These are phyloP conservation scores for Cutaneotrichosporon sp. DNA, from an alignment of 1,284 basidiomycete species.

Conservation along the genomic window DNA sequence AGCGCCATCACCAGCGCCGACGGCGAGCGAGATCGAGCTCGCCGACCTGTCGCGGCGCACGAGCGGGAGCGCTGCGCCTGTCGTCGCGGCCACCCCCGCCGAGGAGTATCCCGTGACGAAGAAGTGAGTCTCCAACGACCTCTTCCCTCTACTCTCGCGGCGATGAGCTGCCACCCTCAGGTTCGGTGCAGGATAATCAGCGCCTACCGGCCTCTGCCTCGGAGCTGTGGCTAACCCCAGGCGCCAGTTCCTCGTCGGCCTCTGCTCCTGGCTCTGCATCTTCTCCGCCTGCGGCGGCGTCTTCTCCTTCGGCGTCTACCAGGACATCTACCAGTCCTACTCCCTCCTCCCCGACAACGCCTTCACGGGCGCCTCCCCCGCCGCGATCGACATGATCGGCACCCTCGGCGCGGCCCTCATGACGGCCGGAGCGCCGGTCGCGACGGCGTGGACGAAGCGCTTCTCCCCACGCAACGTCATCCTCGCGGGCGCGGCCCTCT, in stretches of 20 bases:
- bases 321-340: slow-evolving; percentile 37
- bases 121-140: no score
- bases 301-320: slow-evolving; percentile 42
- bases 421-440: slow-evolving; percentile 32
- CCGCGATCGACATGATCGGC: slow-evolving; percentile 38
- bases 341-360: slow-evolving; percentile 25
- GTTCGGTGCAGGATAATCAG: no score
- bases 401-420: slow-evolving; percentile 36
- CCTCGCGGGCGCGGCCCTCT: slow-evolving; percentile 28
- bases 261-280: slow-evolving; percentile 24
- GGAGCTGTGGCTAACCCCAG: slow-evolving; percentile 20
- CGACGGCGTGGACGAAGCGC: slow-evolving; percentile 30
- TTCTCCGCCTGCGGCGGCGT: slow-evolving; percentile 38
- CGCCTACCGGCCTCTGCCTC: no score
- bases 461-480: slow-evolving; percentile 29
- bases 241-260: slow-evolving; percentile 22
- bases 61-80: no score
- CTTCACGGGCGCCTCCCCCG: slow-evolving; percentile 31
- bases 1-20: no score
- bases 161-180: no score
- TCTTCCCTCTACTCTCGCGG: no score
- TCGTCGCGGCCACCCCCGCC: no score
- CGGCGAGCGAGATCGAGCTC: no score
- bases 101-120: no score
- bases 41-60: no score